These are phyloP conservation scores for Penicillium arizonense DNA, from an alignment of 495 filamentous ascomycete species.

Conservation along the genomic window DNA sequence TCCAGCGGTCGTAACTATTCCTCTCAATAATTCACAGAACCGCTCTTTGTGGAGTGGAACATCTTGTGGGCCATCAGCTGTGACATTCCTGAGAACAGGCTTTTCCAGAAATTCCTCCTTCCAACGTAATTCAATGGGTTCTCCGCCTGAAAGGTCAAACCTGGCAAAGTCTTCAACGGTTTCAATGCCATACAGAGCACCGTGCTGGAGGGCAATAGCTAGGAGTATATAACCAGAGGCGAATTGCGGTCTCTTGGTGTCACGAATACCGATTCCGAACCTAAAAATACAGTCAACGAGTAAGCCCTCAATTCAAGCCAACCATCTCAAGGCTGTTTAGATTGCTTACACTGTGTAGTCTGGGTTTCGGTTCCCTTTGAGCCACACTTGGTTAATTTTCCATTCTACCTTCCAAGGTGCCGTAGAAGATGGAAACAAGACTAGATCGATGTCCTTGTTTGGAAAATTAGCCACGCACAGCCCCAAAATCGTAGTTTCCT, in stretches of 20 bases:
- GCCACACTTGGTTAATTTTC: conserved; percentile 3
- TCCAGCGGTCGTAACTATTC: conserved; percentile 10
- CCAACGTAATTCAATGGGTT: not conserved
- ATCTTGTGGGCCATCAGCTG: conserved; percentile 17
- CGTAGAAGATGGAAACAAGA: conserved; percentile 10
- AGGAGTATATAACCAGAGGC: conserved; percentile 15
- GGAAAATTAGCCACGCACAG: conserved; percentile 1
- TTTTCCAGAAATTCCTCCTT: conserved; percentile 18
- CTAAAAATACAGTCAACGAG: conserved; percentile 5
- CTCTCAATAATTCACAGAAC: conserved; percentile 13
- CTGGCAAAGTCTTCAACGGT: conserved; percentile 14
- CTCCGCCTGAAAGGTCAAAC: conserved; percentile 10
- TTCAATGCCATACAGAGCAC: conserved; percentile 18
- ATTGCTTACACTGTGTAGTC: conserved; percentile 3
- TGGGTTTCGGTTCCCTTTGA: conserved; percentile 5
- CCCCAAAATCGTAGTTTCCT: not conserved
- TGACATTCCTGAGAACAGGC: conserved; percentile 22
- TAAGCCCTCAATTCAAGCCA: not conserved
- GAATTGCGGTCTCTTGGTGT: conserved; percentile 18
- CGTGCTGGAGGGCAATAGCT: conserved; percentile 12
- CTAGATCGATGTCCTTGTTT: conserved; percentile 11
- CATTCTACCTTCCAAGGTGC: conserved; percentile 11
- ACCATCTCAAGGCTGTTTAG: not conserved
- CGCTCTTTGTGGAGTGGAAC: conserved; percentile 9
- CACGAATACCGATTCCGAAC: conserved; percentile 21